phyloP scores from a whole-genome alignment of 2,329 filamentous ascomycete genomes.

The Anthostomella pinea region DNA sequence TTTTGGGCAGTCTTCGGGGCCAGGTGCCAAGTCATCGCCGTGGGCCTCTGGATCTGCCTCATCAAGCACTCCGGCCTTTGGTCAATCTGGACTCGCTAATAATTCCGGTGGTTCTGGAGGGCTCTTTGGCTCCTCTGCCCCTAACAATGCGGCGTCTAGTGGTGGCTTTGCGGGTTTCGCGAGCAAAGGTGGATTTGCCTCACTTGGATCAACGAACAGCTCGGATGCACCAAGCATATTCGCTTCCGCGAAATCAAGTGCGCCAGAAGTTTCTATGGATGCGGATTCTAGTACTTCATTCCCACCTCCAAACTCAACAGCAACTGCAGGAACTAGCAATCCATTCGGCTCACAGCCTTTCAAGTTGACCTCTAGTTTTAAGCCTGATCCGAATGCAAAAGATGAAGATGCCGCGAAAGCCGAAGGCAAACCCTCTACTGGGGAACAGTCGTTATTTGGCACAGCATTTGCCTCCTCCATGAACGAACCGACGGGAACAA shows the following conservation, averaged over 20 bases:
- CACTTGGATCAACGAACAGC: slow-evolving; percentile 38
- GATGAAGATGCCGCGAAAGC: slow-evolving; percentile 53
- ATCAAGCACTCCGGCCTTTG: slow-evolving; percentile 46
- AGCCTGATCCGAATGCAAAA: slow-evolving; percentile 58
- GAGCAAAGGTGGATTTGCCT: slow-evolving; percentile 52
- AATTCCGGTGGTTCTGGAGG: slow-evolving; percentile 16
- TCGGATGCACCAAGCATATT: slow-evolving; percentile 37
- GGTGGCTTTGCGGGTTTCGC: slow-evolving; percentile 47
- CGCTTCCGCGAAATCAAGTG: slow-evolving; percentile 35
- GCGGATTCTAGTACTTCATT: slow-evolving; percentile 36
- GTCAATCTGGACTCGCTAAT: slow-evolving; percentile 49
- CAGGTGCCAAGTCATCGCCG: slow-evolving; percentile 50
- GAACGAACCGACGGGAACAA: slow-evolving; percentile 42
- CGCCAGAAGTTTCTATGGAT: slow-evolving; percentile 33
- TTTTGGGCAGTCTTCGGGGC: slow-evolving; percentile 51
- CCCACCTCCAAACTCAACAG: slow-evolving; percentile 37
- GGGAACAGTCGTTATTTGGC: slow-evolving; percentile 57
- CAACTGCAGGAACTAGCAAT: slow-evolving; percentile 27
- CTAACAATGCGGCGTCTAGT: slow-evolving; percentile 15
- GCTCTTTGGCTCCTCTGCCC: slow-evolving; percentile 18
- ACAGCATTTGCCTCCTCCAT: slow-evolving; percentile 59
- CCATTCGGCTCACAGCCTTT: slow-evolving; percentile 56
- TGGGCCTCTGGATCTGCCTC: slow-evolving; percentile 46
- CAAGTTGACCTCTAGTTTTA: slow-evolving; percentile 66
- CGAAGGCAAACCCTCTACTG: slow-evolving; percentile 23